A percentile compares a stretch with the other conserved stretches of the same genome.
Conservation (phyloP, 2,329 filamentous ascomycete species). For the Fusarium torulosum region DNA sequence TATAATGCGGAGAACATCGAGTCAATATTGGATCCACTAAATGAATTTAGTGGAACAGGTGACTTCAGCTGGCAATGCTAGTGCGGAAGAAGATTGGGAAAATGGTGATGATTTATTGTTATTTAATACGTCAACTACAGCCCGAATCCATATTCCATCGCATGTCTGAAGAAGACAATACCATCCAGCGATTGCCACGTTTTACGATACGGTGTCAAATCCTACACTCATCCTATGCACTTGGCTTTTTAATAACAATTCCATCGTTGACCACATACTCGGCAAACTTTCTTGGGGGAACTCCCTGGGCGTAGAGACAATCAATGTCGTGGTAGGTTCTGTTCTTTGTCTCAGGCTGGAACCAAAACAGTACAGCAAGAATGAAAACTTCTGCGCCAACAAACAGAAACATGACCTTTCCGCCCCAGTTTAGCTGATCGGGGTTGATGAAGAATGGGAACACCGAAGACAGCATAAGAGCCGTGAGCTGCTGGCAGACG, state of each 20-base stretch:
- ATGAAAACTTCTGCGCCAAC: slow-evolving; percentile 53
- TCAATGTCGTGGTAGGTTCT: slow-evolving; percentile 54
- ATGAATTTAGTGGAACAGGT: not conserved
- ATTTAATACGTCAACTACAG: not conserved
- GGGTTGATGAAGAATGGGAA: slow-evolving; percentile 56
- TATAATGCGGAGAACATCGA: slow-evolving; percentile 17
- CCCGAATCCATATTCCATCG: not conserved
- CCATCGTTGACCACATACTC: slow-evolving; percentile 42
- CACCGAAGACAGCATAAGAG: slow-evolving; percentile 52
- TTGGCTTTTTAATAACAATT: slow-evolving; percentile 15
- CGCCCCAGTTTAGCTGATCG: slow-evolving; percentile 55
- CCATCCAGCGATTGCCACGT: not conserved
- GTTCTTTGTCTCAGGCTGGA: slow-evolving; percentile 57
- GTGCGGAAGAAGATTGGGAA: not conserved
- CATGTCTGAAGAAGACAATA: not conserved
- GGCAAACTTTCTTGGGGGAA: slow-evolving; percentile 46
- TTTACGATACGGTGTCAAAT: not conserved
- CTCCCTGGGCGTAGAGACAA: slow-evolving; percentile 43
- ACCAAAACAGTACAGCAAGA: slow-evolving; percentile 49
- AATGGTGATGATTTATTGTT: not conserved
- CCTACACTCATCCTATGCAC: not conserved
- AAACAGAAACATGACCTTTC: slow-evolving; percentile 55
- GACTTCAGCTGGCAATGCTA: not conserved
- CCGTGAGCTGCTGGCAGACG: slow-evolving; percentile 52
- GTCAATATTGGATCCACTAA: not conserved